These are phyloP conservation scores for Talaromyces liani DNA, from an alignment of 495 filamentous ascomycete genomes.

Conservation along the genomic window DNA sequence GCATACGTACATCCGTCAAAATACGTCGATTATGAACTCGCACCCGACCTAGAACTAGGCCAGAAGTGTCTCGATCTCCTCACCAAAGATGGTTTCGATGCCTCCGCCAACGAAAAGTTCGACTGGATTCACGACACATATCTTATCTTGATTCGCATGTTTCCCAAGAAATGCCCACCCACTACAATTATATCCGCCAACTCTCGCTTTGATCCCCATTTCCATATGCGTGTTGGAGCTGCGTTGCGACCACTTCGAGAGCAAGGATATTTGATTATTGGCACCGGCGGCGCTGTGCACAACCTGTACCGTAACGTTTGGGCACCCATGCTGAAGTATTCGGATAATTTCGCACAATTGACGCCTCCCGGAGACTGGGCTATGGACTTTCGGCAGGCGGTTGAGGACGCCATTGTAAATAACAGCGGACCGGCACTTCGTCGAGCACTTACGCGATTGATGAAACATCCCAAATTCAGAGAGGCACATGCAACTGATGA, in stretches of 20 bases:
- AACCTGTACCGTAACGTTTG: slow-evolving; percentile 58
- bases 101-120: slow-evolving; percentile 37
- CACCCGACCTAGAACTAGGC: slow-evolving; percentile 43
- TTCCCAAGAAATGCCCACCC: slow-evolving; percentile 47
- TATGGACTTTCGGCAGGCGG: slow-evolving; percentile 53
- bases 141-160: slow-evolving; percentile 57
- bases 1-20: slow-evolving; percentile 52
- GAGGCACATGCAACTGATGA: slow-evolving; percentile 60
- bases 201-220: slow-evolving; percentile 52
- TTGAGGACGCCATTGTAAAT: slow-evolving; percentile 46
- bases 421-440: slow-evolving; percentile 40
- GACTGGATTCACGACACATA: slow-evolving; percentile 63
- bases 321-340: slow-evolving; percentile 50
- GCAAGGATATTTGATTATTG: slow-evolving; percentile 47
- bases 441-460: slow-evolving; percentile 44
- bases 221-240: slow-evolving; percentile 47
- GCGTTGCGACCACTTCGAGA: slow-evolving; percentile 42
- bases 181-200: slow-evolving; percentile 53
- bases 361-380: slow-evolving; percentile 47
- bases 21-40: slow-evolving; percentile 49
- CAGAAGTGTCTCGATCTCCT: slow-evolving; percentile 39
- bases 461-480: slow-evolving; percentile 52
- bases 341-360: slow-evolving; percentile 53
- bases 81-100: slow-evolving; percentile 40
- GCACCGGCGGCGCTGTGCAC: slow-evolving; percentile 55